Evolutionary conservation across 108 stramenopile species (phyloP).

Genomic region (Skeletonema tropicum): DNA sequence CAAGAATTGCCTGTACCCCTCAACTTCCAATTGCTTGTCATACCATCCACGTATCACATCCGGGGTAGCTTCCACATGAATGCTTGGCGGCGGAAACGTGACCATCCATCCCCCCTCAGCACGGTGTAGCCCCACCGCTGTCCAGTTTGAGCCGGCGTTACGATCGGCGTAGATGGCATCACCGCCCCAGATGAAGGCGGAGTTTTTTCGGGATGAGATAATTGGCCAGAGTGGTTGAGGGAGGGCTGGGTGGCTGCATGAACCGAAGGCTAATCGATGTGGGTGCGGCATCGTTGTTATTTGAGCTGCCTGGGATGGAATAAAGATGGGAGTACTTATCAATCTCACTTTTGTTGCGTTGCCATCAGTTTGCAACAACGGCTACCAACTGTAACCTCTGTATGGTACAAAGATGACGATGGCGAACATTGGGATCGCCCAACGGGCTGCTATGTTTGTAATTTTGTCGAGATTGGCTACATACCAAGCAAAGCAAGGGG

Average conservation of each 20-base stretch:
- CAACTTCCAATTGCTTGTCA: conserved; percentile 49
- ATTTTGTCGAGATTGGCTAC: too few species aligned
- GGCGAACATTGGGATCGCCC: too few species aligned
- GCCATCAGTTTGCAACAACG: too few species aligned
- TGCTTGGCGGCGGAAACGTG: conserved; percentile 55
- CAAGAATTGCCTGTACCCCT: conserved; percentile 62
- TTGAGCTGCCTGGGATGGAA: too few species aligned
- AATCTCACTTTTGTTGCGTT: too few species aligned
- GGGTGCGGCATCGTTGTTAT: not conserved
- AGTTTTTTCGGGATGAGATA: conserved; percentile 57
- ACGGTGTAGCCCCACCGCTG: conserved; percentile 17
- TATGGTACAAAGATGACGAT: too few species aligned
- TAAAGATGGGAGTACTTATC: too few species aligned
- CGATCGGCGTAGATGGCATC: conserved; percentile 85
- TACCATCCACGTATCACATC: conserved; percentile 55
- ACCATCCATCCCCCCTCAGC: conserved; percentile 23
- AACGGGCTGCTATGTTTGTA: too few species aligned
- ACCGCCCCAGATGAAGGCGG: conserved; percentile 87
- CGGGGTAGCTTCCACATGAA: conserved; percentile 53
- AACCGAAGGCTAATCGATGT: conserved; percentile 69
- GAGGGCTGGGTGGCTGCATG: conserved; percentile 76
- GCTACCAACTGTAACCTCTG: too few species aligned
- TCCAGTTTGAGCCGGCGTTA: conserved; percentile 27
- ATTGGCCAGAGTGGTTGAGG: conserved; percentile 77
- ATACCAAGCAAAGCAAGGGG: too few species aligned